Evolutionary conservation across 495 filamentous ascomycete genomes (phyloP).

Genomic region (Neurospora sp.): DNA sequence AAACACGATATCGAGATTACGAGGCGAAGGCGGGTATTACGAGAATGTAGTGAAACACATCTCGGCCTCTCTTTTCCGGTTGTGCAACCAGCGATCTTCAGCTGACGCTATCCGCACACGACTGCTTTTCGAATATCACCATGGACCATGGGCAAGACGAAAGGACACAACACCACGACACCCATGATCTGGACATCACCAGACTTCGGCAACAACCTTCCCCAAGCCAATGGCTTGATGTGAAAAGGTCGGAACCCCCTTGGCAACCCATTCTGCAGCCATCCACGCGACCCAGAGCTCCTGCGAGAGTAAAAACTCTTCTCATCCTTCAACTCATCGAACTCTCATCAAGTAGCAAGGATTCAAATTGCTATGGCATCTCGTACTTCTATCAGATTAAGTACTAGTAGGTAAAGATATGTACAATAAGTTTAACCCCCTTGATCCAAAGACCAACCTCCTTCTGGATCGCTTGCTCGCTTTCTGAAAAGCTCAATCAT

Average conservation of each 20-base stretch:
- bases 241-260: too few species aligned
- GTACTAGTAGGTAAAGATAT: background rate
- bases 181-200: background rate
- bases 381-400: background rate
- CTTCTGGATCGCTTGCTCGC: background rate
- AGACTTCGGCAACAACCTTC: too few species aligned
- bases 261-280: slow-evolving; percentile 20
- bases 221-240: too few species aligned
- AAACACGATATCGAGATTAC: background rate
- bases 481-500: background rate
- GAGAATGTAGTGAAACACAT: background rate
- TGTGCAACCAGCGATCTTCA: background rate
- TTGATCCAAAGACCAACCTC: background rate
- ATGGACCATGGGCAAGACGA: background rate
- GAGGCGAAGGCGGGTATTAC: background rate
- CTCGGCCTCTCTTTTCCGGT: background rate
- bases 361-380: background rate
- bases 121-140: background rate
- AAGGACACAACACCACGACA: background rate
- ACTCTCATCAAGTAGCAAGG: background rate
- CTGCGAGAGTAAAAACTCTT: slow-evolving; percentile 15
- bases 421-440: background rate
- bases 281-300: slow-evolving; percentile 22
- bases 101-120: background rate
- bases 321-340: slow-evolving; percentile 1